Conservation (phyloP, 176 grass and related monocot species). For the Cymbopogon citratus region DNA sequence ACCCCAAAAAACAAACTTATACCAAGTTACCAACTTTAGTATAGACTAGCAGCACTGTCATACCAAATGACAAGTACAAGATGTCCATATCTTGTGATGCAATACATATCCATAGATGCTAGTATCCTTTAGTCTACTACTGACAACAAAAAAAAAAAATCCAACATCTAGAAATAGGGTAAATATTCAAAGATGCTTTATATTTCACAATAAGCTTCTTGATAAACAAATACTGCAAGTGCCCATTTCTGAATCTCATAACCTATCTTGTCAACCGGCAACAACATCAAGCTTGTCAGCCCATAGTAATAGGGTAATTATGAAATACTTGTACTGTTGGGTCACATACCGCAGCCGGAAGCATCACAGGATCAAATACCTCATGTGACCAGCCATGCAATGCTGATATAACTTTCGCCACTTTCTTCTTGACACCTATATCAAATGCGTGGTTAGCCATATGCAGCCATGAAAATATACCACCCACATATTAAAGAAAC, state of each 20-base stretch:
- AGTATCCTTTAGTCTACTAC: not conserved
- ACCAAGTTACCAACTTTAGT: not conserved
- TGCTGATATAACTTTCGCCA: conserved; percentile 45
- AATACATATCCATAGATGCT: not conserved
- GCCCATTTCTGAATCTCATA: not conserved
- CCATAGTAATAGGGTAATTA: not conserved
- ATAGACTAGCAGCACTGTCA: not conserved
- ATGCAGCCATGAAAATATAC: not conserved
- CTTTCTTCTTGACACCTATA: conserved; percentile 61
- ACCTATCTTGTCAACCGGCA: not conserved
- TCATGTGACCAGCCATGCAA: conserved; percentile 34
- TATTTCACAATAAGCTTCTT: not conserved
- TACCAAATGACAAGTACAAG: not conserved
- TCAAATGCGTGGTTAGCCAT: not conserved
- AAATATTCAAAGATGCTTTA: not conserved
- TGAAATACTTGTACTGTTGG: not conserved
- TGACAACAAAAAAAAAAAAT: not conserved
- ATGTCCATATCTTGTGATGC: not conserved
- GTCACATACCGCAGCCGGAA: conserved; percentile 40
- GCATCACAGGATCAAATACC: conserved; percentile 36
- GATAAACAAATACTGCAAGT: not conserved
- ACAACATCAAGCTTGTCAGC: not conserved
- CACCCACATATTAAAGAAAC: not conserved
- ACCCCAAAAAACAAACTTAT: not conserved
- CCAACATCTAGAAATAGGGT: not conserved